phyloP scores from a whole-genome alignment of 1,284 basidiomycete species.

The Naganishia albida region DNA sequence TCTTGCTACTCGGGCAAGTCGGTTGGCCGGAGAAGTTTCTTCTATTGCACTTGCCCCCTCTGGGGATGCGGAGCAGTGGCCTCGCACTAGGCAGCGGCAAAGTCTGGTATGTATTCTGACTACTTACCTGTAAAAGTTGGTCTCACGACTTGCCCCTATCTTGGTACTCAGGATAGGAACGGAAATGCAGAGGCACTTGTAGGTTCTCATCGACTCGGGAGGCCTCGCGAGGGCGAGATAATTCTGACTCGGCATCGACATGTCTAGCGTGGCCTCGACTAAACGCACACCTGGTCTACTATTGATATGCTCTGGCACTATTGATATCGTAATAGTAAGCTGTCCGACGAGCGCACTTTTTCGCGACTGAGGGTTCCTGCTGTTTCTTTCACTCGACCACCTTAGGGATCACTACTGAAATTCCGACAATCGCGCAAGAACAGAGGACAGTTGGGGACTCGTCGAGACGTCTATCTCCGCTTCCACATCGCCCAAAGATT shows the following conservation, averaged over 20 bases:
- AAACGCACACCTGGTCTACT: conserved; percentile 15
- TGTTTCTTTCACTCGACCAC: background rate
- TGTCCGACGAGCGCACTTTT: no score
- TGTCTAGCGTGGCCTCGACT: conserved; percentile 7
- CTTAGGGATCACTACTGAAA: conserved; percentile 11
- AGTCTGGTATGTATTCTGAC: conserved; percentile 9
- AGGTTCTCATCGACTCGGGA: no score
- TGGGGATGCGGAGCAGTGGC: conserved; percentile 26
- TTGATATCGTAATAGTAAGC: conserved; percentile 22
- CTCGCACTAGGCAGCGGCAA: conserved; percentile 21
- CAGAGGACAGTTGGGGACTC: background rate
- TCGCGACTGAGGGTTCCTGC: background rate
- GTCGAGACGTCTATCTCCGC: conserved; percentile 20
- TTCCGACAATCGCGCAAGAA: conserved; percentile 13
- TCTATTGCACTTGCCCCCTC: conserved; percentile 7
- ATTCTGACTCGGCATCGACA: no score
- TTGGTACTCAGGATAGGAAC: conserved; percentile 10
- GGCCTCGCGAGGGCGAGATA: no score
- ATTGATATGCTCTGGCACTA: conserved; percentile 13
- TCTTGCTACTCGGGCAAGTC: conserved; percentile 24
- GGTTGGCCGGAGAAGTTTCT: conserved; percentile 28
- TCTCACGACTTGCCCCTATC: background rate
- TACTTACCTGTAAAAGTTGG: no score
- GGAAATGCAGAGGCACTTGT: conserved; percentile 28
- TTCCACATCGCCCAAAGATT: conserved; percentile 33